Evolutionary conservation across 495 filamentous ascomycete genomes (phyloP), one percentile per base, ranked within the genome.

Genomic region (Neurospora africana): DNA sequence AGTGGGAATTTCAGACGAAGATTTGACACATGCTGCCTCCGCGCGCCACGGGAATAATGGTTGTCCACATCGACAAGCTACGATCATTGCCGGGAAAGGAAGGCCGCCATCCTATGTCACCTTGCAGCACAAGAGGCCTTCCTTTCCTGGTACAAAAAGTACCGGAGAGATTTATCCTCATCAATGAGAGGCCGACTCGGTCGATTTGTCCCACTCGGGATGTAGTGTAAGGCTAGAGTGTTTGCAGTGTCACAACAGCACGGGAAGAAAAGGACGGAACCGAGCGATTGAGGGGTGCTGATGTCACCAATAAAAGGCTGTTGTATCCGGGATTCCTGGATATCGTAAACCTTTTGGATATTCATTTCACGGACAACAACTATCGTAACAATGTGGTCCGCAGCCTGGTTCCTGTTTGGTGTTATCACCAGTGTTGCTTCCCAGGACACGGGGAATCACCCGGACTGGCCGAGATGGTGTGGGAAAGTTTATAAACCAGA

Each of bases 401-500:
- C 27, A n/a, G 6, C 47, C 4, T 69, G 71, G 71, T 15, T 72
- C 2, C 38, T 72, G 8, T 71, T 35, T 0, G 68, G 33, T 30
- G 27, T 3, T 7, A 15, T 40, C 27, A 35, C 47, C 27, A 65
- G 3, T 10, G 65, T 41, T 27, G 53, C 35, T 41, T 44, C 70
- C 40, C 77, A 80, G 69, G 75, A 81, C 41, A 84, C 82, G 0
- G 83, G 84, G 0, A 73, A 82, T 15, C 78, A 86, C 70, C 73
- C 80, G 8, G 84, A 84, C 36, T 83, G 82, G 83, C 83, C 82
- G 23, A 77, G 84, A 39, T 89, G 87, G 87, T 89, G 87, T 73
- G 87, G 87, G 6, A 89, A 89, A 73, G 87, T 87, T 0, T 89
- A 89, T 75, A 71, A 83, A 58, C 67, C 84, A 9, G 85, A 82